A percentile compares a stretch with the other conserved stretches of the same genome.
Conservation (phyloP, 78 protist genomes). For the slime mould (Dictyostelium discoideum) region DNA sequence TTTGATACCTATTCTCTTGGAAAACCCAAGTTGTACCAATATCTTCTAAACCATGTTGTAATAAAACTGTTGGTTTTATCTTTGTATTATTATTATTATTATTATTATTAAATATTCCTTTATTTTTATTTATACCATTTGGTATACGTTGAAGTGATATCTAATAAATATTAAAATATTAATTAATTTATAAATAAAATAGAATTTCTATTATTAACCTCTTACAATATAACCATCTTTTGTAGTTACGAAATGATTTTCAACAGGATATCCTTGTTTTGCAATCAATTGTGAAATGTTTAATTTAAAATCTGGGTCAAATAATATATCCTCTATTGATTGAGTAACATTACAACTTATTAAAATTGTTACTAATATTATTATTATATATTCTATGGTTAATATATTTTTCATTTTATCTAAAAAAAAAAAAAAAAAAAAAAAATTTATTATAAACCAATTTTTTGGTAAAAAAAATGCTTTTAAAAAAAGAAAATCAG, state of each 20-base stretch:
- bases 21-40: slow-evolving; percentile 72
- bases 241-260: slow-evolving; percentile 49
- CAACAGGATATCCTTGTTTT: slow-evolving; percentile 77
- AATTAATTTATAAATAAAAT: background rate
- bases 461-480: background rate
- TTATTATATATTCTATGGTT: background rate
- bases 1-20: slow-evolving; percentile 39
- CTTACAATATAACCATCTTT: slow-evolving; percentile 78
- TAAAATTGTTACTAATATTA: background rate
- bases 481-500: too few relatives aligned
- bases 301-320: background rate
- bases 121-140: too few relatives aligned
- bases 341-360: background rate
- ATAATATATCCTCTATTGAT: background rate
- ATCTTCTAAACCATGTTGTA: slow-evolving; percentile 84
- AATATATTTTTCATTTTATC: background rate
- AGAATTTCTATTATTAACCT: background rate
- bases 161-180: background rate
- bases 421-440: background rate
- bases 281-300: background rate
- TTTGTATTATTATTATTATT: slow-evolving; percentile 24
- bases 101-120: too few relatives aligned
- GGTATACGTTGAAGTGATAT: slow-evolving; percentile 69
- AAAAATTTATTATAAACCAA: background rate
- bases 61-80: slow-evolving; percentile 45